A percentile compares a stretch with the other conserved stretches of the same genome.
These are phyloP conservation scores for Pelargonium myrrhifolium DNA, from an alignment of 441 rosid species.

Conservation along the genomic window DNA sequence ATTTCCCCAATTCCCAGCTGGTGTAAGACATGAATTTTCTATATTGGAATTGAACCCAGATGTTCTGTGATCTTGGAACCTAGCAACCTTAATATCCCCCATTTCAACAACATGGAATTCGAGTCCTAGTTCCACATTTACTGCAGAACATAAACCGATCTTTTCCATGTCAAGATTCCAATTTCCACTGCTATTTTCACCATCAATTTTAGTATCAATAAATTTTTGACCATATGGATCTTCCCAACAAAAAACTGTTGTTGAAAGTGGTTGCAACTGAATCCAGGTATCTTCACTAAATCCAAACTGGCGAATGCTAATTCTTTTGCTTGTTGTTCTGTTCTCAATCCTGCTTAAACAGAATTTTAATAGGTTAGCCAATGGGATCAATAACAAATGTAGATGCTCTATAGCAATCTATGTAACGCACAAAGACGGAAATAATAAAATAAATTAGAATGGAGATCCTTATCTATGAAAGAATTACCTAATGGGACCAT, in stretches of 20 bases:
- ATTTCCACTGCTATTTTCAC: constrained; percentile 31
- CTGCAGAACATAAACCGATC: constrained; percentile 38
- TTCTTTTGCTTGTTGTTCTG: constrained; percentile 50
- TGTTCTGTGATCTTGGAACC: constrained; percentile 46
- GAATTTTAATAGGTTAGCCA: constrained; percentile 21
- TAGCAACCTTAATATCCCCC: constrained; percentile 65
- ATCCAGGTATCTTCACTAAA: constrained; percentile 77
- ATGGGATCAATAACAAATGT: constrained; percentile 1
- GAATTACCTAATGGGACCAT: constrained; percentile 85
- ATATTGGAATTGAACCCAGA: constrained; percentile 29
- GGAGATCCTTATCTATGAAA: constrained; percentile 6
- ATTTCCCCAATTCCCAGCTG: constrained; percentile 40
- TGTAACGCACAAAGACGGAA: neutral
- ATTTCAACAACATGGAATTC: constrained; percentile 62
- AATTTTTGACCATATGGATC: constrained; percentile 89
- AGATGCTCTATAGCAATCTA: neutral
- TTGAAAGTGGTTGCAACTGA: constrained; percentile 62
- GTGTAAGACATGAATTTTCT: constrained; percentile 34
- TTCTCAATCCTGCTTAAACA: constrained; percentile 74
- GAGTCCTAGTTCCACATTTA: constrained; percentile 42
- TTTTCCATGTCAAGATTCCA: constrained; percentile 65
- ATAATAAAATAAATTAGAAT: neutral
- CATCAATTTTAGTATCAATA: constrained; percentile 60
- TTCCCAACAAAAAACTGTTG: constrained; percentile 84
- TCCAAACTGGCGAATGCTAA: constrained; percentile 87